Evolutionary conservation across 495 filamentous ascomycete genomes (phyloP).

Genomic region (Talaromyces liani): DNA sequence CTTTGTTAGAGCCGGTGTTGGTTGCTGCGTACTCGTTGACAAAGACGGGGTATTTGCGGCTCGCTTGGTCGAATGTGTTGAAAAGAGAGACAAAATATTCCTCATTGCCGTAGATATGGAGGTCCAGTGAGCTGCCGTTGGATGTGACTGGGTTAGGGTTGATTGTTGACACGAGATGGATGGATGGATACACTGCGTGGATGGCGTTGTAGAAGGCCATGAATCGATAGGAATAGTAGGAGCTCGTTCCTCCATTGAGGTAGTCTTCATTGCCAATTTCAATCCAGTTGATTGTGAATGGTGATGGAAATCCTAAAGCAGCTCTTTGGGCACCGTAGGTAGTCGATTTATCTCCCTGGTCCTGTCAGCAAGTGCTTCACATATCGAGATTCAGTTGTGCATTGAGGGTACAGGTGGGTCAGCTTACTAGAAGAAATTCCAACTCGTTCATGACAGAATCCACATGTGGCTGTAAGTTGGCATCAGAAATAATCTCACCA

Average conservation of each 20-base stretch:
- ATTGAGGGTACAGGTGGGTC: too few species aligned
- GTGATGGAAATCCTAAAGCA: not conserved
- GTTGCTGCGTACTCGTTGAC: constrained; percentile 51
- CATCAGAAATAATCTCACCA: not conserved
- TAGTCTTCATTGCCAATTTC: constrained; percentile 47
- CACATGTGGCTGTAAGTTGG: too few species aligned
- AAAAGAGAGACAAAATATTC: constrained; percentile 46
- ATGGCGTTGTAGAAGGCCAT: constrained; percentile 39
- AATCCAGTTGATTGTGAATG: not conserved
- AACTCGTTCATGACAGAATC: too few species aligned
- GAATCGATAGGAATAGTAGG: constrained; percentile 40
- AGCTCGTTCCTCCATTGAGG: constrained; percentile 26
- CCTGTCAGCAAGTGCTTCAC: too few species aligned
- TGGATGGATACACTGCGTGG: constrained; percentile 39
- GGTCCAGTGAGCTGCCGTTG: constrained; percentile 33
- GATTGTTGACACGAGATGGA: constrained; percentile 38
- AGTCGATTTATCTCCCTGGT: too few species aligned
- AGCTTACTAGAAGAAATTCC: too few species aligned
- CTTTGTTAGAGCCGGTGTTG: constrained; percentile 39
- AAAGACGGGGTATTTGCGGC: constrained; percentile 35
- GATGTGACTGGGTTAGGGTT: constrained; percentile 28
- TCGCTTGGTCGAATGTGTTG: constrained; percentile 45
- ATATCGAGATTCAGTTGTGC: too few species aligned
- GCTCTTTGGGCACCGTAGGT: not conserved
- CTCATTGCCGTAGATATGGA: constrained; percentile 43